Evolutionary conservation across 768 basidiomycete species (phyloP), one percentile per base, ranked within the genome.

Genomic region (Lactarius sanguifluus): DNA sequence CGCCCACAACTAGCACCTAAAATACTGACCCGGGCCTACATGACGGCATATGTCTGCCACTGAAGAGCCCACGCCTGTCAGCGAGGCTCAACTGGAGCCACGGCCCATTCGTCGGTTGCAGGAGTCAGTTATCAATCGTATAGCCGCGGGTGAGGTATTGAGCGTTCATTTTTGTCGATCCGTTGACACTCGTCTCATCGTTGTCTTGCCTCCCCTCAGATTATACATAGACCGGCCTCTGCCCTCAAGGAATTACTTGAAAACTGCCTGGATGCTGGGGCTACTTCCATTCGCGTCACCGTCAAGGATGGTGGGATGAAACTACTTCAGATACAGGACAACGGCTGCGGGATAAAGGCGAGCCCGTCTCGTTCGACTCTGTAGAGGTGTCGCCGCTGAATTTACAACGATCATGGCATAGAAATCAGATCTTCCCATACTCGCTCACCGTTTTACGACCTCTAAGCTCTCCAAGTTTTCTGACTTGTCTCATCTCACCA

Each of bases 301-400:
- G 82, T 96, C 71, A 98, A 97, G 77, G 96, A 99, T 69, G 97
- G 96, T 1, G 97, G 97, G 4, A 79, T 98, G 80, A 98, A 96
- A 75, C 79, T 96, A 18, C 83, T 98, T 43, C 94, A 97, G 77
- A 96, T 98, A 61, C 92, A 95, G 72, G 97, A 99, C 74, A 97
- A 99, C 74, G 96, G 97, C 0, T 92, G 86, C 76, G 97, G 96
- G 2, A 98, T 98, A 72, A 85, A 90, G 57, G 95, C 94, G 72
- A 73, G 88, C 78, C 34, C 25, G 54, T n/a, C 63, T 16, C 9
- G 57, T 47, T 47, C 36, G 30, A 50, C 58, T 38, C 50, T 52
- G 50, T 52, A 52, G 50, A 25, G 50, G 50, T 52, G 25, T 52
- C 23, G 13, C 50, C 50, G 50, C 50, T 25, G 25, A 30, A 47